phyloP scores from a whole-genome alignment of 148 eudicot genomes.

The Vaccinium macrocarpon region DNA sequence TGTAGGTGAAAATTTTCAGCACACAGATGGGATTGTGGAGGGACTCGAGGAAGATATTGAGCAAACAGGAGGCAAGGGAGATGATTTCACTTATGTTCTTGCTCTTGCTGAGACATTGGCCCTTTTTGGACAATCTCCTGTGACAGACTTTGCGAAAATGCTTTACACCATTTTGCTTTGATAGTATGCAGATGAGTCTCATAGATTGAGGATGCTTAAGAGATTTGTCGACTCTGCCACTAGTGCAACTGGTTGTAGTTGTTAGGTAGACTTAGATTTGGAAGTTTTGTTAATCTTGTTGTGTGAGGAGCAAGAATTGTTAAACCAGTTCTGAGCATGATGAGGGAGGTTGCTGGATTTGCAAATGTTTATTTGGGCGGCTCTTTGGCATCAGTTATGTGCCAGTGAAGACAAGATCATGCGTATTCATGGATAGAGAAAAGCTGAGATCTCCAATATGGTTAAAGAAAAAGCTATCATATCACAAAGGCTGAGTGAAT shows the following conservation, averaged over 20 bases:
- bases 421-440: conserved; percentile 74
- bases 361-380: conserved; percentile 91
- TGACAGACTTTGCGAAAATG: conserved; percentile 75
- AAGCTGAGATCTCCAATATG: conserved; percentile 54
- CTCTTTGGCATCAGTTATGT: conserved; percentile 98
- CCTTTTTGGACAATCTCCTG: conserved; percentile 59
- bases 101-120: conserved; percentile 87
- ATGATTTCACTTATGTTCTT: conserved; percentile 78
- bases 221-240: conserved; percentile 81
- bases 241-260: conserved; percentile 49
- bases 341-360: conserved; percentile 86
- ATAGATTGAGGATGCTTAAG: conserved; percentile 78
- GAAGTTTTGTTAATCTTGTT: conserved; percentile 72
- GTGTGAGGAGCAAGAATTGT: conserved; percentile 80
- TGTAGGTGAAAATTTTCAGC: conserved; percentile 66
- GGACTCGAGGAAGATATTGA: conserved; percentile 76
- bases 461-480: conserved; percentile 61
- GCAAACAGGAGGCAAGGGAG: conserved; percentile 54
- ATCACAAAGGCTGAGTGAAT: conserved; percentile 74
- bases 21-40: conserved; percentile 50
- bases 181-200: conserved; percentile 85
- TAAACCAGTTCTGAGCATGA: conserved; percentile 85
- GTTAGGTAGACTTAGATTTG: conserved; percentile 69
- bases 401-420: conserved; percentile 87
- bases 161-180: conserved; percentile 78